Evolutionary conservation across 352 stramenopile species (phyloP).

Genomic region (Pythium aristosporum): DNA sequence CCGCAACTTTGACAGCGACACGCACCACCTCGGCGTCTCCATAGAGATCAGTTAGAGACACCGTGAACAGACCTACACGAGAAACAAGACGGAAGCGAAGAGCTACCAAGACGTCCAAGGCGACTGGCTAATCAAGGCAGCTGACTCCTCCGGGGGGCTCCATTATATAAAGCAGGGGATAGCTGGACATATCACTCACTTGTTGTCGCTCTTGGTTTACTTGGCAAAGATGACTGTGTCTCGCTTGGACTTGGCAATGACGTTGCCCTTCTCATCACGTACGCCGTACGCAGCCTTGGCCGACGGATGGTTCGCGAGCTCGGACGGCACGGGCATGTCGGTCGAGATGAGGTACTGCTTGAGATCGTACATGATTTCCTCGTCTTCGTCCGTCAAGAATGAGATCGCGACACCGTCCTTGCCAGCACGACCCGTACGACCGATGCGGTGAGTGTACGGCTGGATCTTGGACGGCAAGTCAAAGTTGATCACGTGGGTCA

Average conservation of each 20-base stretch:
- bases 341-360: conserved; percentile 97
- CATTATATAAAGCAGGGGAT: conserved; percentile 18
- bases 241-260: conserved; percentile 84
- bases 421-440: conserved; percentile 96
- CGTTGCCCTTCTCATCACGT: conserved; percentile 84
- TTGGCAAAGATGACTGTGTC: conserved; percentile 89
- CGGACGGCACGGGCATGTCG: conserved; percentile 90
- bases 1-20: conserved; percentile 83
- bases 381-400: conserved; percentile 97
- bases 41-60: conserved; percentile 61
- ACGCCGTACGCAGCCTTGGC: conserved; percentile 84
- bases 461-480: conserved; percentile 98
- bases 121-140: too few relatives aligned
- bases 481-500: conserved; percentile 99
- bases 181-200: not conserved
- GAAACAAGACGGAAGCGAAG: not conserved
- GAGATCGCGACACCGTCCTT: conserved; percentile 97
- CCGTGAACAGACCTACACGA: not conserved
- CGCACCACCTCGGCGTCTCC: conserved; percentile 78
- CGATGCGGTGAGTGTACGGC: conserved; percentile 98
- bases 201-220: conserved; percentile 28
- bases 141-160: not conserved
- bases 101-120: not conserved
- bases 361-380: conserved; percentile 96
- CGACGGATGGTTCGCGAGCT: conserved; percentile 93